Base-by-base conservation (phyloP, 805 yeast genomes). In the Starmerella potacharoeniae region DNA sequence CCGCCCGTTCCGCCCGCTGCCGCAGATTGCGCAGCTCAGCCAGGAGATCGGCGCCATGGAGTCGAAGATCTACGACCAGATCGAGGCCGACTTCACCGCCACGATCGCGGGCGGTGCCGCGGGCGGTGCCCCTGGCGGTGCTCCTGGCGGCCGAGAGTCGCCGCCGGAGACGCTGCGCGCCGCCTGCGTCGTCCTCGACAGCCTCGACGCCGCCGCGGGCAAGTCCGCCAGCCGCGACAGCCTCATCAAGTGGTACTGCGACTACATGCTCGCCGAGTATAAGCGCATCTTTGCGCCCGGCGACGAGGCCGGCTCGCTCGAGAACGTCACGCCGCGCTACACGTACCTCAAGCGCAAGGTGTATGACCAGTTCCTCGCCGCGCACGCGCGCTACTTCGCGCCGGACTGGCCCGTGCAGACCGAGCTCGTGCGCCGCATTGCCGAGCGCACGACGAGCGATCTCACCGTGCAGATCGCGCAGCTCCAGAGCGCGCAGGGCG, bases 231-330 rank as follows among this genome's bases (percentile, higher is more conserved):
- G 81, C 58, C 77, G 75, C 49, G 79, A 78, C 50, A 79, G 82
- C 63, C 73, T 91, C 48, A 69, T 81, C 8, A 78, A 76, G 48
- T 87, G 95, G 91, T 86, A 84, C 67, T 77, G 85, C 57, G 79
- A 77, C 54, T 74, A 74, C 34, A 81, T 84, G 58, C 73, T 93
- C 52, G 78, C 77, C 63, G 97, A 91, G 63, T 80, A 91, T 45
- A 77, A 77, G 37, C 71, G 79, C 28, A 87, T 93, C 10, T 93
- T 93, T 70, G 77, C 80, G 53, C 75, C 82, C 9, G 75, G 81
- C 13, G 97, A 89, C 62, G 98, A 93, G 69, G 98, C 98, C 0
- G 97, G 97, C 0, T 84, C 95, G 5, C 71, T 93, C 57, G 98
- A 93, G 56, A 93, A 93, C 68, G 70, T 93, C 51, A 77, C 80